Evolutionary conservation across 2,329 filamentous ascomycete species (phyloP).

Genomic region (Xylogone sp.): DNA sequence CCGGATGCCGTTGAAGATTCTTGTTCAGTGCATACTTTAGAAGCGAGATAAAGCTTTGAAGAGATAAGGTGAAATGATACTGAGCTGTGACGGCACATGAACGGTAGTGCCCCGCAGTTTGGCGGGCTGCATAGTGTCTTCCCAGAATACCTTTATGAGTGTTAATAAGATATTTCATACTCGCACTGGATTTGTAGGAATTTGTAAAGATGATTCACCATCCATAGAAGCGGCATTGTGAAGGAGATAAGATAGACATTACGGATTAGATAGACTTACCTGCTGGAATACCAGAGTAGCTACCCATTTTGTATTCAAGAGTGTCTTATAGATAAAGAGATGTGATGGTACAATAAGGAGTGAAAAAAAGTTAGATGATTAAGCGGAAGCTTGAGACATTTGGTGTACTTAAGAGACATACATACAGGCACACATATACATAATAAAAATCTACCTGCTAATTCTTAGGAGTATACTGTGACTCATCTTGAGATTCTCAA

Average conservation of each 20-base stretch:
- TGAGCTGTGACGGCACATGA: slow-evolving; percentile 11
- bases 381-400: too few relatives aligned
- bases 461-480: not conserved
- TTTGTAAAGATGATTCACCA: not conserved
- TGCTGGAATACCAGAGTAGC: not conserved
- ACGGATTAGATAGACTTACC: not conserved
- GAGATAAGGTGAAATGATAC: not conserved
- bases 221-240: not conserved
- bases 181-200: not conserved
- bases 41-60: not conserved
- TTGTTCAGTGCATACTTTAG: slow-evolving; percentile 10
- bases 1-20: slow-evolving; percentile 12
- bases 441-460: not conserved
- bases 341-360: not conserved
- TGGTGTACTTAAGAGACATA: too few relatives aligned
- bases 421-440: too few relatives aligned
- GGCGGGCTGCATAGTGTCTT: slow-evolving; percentile 13
- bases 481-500: not conserved
- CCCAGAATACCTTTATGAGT: slow-evolving; percentile 9
- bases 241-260: not conserved
- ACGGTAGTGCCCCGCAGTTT: slow-evolving; percentile 10
- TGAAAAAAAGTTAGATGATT: not conserved
- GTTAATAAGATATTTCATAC: not conserved
- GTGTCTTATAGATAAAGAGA: not conserved
- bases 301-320: not conserved